Conservation (phyloP, 441 rosid genomes). For the Aquilaria agallochum region DNA sequence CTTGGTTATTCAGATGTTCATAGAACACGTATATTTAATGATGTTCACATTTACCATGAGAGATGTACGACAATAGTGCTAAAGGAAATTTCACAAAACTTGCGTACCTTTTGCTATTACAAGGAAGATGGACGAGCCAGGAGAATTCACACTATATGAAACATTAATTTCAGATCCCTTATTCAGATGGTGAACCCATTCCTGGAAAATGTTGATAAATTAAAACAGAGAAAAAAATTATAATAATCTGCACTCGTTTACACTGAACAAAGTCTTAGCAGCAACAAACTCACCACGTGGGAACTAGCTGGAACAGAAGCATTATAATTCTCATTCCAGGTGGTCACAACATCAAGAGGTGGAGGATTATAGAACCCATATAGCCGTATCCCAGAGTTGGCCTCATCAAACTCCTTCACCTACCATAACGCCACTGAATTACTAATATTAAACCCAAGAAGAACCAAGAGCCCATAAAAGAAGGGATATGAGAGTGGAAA, state of each 20-base stretch:
- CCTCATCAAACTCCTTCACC: conserved; percentile 47
- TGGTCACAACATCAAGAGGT: conserved; percentile 38
- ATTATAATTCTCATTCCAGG: conserved; percentile 37
- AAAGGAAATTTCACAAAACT: too few species aligned
- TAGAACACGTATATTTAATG: too few species aligned
- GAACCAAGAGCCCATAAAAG: not conserved
- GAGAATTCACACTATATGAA: conserved; percentile 44
- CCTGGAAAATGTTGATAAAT: conserved; percentile 28
- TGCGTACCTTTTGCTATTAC: conserved; percentile 56
- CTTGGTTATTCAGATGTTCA: too few species aligned
- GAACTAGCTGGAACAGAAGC: conserved; percentile 38
- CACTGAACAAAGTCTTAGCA: not conserved
- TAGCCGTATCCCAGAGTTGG: conserved; percentile 33
- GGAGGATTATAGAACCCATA: conserved; percentile 55
- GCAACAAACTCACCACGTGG: conserved; percentile 42
- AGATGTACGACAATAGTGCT: too few species aligned
- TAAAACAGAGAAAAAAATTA: conserved; percentile 1
- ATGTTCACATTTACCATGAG: not conserved
- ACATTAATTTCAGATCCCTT: conserved; percentile 54
- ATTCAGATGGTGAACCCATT: conserved; percentile 51
- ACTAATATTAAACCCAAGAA: conserved; percentile 4
- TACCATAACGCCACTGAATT: conserved; percentile 19
- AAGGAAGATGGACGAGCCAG: conserved; percentile 42
- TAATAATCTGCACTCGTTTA: not conserved
- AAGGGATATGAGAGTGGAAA: not conserved